A percentile compares a stretch with the other conserved stretches of the same genome.
Conservation (phyloP, 139 green algal genomes). For the Diplosphaera chodatii region DNA sequence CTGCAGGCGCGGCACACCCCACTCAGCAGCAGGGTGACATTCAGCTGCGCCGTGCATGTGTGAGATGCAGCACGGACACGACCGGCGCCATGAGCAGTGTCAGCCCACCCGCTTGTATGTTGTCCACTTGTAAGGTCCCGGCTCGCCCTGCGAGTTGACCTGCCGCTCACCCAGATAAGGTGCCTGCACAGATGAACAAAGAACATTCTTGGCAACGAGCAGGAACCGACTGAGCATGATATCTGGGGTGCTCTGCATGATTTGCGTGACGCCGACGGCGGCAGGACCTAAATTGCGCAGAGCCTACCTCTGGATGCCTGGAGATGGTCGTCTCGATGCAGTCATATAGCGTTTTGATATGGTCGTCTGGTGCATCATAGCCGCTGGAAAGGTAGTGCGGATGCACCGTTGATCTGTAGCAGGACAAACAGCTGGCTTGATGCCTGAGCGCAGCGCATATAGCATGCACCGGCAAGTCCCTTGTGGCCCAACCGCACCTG, state of each 20-base stretch:
- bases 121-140: slow-evolving; percentile 56
- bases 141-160: slow-evolving; percentile 20
- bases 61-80: too few relatives aligned
- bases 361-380: slow-evolving; percentile 62
- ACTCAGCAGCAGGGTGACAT: too few relatives aligned
- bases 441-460: not conserved
- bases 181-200: too few relatives aligned
- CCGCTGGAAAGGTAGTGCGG: slow-evolving; percentile 67
- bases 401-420: slow-evolving; percentile 49
- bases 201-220: too few relatives aligned
- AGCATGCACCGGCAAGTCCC: not conserved
- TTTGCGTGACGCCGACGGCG: not conserved
- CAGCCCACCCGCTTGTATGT: slow-evolving; percentile 52
- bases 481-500: slow-evolving; percentile 36
- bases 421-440: not conserved
- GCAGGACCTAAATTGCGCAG: too few relatives aligned
- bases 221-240: too few relatives aligned
- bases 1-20: slow-evolving; percentile 6
- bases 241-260: not conserved
- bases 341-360: slow-evolving; percentile 88
- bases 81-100: too few relatives aligned
- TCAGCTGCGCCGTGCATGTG: too few relatives aligned
- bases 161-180: slow-evolving; percentile 41
- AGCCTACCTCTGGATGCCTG: slow-evolving; percentile 57
- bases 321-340: slow-evolving; percentile 67